Base-by-base conservation (phyloP, 192 early-diverging fungal genomes). In the Entrophospora sp. region DNA sequence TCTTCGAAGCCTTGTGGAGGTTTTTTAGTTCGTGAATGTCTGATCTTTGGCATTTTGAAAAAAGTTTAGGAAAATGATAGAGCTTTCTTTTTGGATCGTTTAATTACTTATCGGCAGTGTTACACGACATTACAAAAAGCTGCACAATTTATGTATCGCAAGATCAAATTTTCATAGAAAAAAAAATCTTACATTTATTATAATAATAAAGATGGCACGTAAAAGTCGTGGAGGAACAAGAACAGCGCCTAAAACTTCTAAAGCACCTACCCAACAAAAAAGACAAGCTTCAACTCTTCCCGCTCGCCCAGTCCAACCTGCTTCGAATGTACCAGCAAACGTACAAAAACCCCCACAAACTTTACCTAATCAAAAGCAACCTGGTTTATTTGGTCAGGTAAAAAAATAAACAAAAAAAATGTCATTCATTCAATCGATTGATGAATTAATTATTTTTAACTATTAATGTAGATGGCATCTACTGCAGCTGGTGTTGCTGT, bases 1-100 rank as follows among this genome's bases (percentile, higher is more conserved):
- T 94, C 89, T 60, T 93, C 94, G 81, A 91, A 97, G 12, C 95
- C 97, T 35, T 91, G 92, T 25, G 96, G 96, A 30, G 93, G 89
- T 61, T 84, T 76, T 71, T 93, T 91, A 27, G 89, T 89, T 57
- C 92, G 85, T 57, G 77, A 72, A 40, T 84, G 84, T 72, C 79
- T 83, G 61, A 90, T 83, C 69, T 90, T 89, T 65, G 87, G 87
- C 87, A 92, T 92, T 63, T n/a, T 64, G 27, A 57, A 12, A 18
- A 43, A 18, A 16, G 13, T 12, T 16, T 18, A 43, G 18, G 42
- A 43, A 16, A 12, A 43, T 12, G 13, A 43, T 12, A 43, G 42
- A n/a, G n/a, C n/a, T n/a, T n/a, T n/a, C n/a, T n/a, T n/a, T n/a
- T n/a, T n/a, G n/a, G n/a, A n/a, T n/a, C n/a, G n/a, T n/a, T n/a